A percentile compares a stretch with the other conserved stretches of the same genome.
Evolutionary conservation across 2,329 filamentous ascomycete species (phyloP).

Genomic region (Sclerotinia trifoliorum): DNA sequence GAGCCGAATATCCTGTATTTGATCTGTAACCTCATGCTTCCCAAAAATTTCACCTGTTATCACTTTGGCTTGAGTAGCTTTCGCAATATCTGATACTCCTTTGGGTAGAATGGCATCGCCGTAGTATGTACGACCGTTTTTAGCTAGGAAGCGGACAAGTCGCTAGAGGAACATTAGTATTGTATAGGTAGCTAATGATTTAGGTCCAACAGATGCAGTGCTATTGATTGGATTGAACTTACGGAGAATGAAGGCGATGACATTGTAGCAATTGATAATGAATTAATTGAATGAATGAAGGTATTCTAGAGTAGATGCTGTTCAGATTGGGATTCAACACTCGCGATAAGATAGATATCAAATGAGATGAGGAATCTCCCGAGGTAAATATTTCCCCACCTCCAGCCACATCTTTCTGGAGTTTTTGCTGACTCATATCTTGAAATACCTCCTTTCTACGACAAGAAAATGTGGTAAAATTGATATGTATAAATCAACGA

Average conservation of each 20-base stretch:
- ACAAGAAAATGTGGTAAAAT: no score
- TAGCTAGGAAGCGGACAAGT: slow-evolving; percentile 71
- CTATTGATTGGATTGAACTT: slow-evolving; percentile 31
- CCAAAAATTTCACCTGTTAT: slow-evolving; percentile 67
- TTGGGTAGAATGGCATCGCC: slow-evolving; percentile 69
- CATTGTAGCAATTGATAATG: slow-evolving; percentile 35
- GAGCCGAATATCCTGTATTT: slow-evolving; percentile 53
- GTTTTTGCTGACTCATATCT: neutral
- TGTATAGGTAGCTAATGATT: neutral
- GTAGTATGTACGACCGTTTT: slow-evolving; percentile 68
- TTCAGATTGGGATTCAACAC: neutral
- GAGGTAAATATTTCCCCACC: slow-evolving; percentile 3
- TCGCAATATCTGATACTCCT: slow-evolving; percentile 59
- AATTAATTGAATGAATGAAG: neutral
- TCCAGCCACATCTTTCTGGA: neutral
- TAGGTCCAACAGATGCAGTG: neutral
- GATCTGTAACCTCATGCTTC: slow-evolving; percentile 61
- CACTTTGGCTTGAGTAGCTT: slow-evolving; percentile 59
- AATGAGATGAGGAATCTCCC: slow-evolving; percentile 1
- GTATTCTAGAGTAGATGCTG: neutral
- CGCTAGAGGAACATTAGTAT: slow-evolving; percentile 47
- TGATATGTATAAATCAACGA: no score
- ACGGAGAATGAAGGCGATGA: slow-evolving; percentile 46
- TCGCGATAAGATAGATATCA: slow-evolving; percentile 1
- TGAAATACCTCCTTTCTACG: no score